These are phyloP conservation scores for Paradendryphiella salina DNA, from an alignment of 2,329 filamentous ascomycete genomes.

Conservation along the genomic window DNA sequence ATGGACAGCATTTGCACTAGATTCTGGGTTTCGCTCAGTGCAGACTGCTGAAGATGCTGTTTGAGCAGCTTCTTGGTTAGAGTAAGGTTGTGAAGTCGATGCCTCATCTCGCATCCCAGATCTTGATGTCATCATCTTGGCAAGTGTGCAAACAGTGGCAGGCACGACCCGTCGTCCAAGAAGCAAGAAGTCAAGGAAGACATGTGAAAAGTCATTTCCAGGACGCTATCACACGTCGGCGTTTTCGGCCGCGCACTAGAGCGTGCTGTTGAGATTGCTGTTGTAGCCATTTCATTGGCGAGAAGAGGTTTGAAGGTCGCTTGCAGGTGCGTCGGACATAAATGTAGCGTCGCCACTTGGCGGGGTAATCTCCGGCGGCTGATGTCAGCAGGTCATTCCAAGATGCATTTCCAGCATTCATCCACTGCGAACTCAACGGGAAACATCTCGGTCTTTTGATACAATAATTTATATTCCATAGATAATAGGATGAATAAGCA, in stretches of 20 bases:
- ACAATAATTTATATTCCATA: too few species aligned
- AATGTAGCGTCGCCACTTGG: slow-evolving; percentile 5
- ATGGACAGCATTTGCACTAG: neutral
- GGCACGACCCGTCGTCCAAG: neutral
- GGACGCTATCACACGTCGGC: neutral
- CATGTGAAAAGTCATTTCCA: neutral
- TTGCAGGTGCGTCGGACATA: slow-evolving; percentile 4
- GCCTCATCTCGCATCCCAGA: neutral
- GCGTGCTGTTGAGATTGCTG: neutral
- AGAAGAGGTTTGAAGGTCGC: slow-evolving; percentile 4
- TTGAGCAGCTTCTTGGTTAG: neutral
- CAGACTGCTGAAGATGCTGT: neutral
- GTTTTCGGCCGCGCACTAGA: neutral
- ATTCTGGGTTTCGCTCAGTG: neutral
- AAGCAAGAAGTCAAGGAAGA: neutral
- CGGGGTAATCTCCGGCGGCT: neutral
- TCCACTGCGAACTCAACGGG: too few species aligned
- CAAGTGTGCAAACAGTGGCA: neutral
- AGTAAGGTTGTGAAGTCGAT: neutral
- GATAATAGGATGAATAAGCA: too few species aligned
- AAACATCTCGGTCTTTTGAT: too few species aligned
- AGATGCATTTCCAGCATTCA: too few species aligned
- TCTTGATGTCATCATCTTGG: neutral
- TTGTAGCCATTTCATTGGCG: slow-evolving; percentile 1
- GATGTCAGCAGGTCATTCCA: neutral